Evolutionary conservation across 1,139 yeast species (phyloP), one percentile per base, ranked within the genome.

Genomic region (Petasospora rhodanensis): DNA sequence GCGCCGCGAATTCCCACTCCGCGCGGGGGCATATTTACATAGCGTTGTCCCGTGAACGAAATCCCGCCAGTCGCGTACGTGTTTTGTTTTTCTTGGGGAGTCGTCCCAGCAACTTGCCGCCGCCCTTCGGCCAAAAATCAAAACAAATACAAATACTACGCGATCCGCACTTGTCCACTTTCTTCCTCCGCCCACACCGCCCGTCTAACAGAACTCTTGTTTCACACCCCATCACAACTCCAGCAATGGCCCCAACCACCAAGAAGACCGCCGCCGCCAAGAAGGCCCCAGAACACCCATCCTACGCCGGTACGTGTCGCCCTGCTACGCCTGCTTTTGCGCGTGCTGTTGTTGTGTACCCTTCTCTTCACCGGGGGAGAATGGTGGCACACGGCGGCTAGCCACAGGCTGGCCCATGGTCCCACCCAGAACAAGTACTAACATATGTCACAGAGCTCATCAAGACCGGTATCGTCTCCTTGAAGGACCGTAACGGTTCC

Each of bases 401-500:
- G n/a, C n/a, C n/a, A n/a, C n/a, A n/a, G n/a, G n/a, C n/a, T n/a
- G n/a, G n/a, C n/a, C n/a, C n/a, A n/a, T n/a, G n/a, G n/a, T n/a
- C n/a, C n/a, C n/a, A n/a, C n/a, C 14, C 12, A 11, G n/a, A 11
- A 18, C 20, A 14, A 4, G 16, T 23, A 34, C 35, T 34, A 36
- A 32, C 40, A 17, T 13, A 4, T n/a, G 9, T 16, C 8, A 41
- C 54, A 77, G 95, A 83, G 41, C 72, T 84, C 77, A 83, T 86
- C 59, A 73, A 73, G 52, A 76, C 81, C 41, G 95, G 94, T 35
- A 69, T 86, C 46, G 57, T 70, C 31, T 64, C 79, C 23, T 71
- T 85, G 52, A 82, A 83, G 54, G 93, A 83, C 52, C 78, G 94
- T 64, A 80, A 73, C 43, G 96, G 96, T 35, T 80, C 93, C 29